Evolutionary conservation across 2,329 filamentous ascomycete species (phyloP), one percentile per base, ranked within the genome.

Genomic region (Cytospora piceae): DNA sequence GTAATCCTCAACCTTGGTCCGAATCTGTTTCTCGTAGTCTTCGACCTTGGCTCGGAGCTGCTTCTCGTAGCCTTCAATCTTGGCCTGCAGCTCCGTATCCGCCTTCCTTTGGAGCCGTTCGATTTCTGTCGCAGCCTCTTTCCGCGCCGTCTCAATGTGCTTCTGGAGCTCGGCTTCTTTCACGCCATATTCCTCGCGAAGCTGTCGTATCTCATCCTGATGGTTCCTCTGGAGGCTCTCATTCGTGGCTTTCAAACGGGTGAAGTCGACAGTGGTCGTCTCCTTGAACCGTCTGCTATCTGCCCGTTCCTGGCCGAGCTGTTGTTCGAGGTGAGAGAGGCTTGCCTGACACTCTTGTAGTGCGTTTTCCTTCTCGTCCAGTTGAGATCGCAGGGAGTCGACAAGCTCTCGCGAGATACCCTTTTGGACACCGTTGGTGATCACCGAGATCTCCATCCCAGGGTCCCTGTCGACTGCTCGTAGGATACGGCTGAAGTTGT

Each of bases 381-480:
- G 77, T 74, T 97, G 90, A 5, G 83, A 83, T 58, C 92, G 88
- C 37, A 99, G 81, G 1, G 90, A 90, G 75, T 99, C 95, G 4
- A 99, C 91, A 46, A 98, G 81, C 72, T 98, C 93, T 51, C 94
- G 87, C n/a, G 96, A 97, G 46, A 99, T 91, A 4, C 94, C 94
- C 72, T 94, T 94, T 70, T 95, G 89, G 14, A 94, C 80, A 0
- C 91, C 92, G 73, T 94, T 93, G 53, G 89, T 84, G 64, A 93
- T 83, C 14, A 95, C 86, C 0, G 93, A 90, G 31, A 96, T 89
- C 75, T 99, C 95, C 67, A 96, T 82, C 1, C 90, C 92, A 0
- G 95, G 95, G 68, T 97, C 92, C 67, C 94, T 89, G 77, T 99
- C 95, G 71, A 99, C 92, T 17, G 93, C 91, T 68, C 93, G 87